A percentile compares a stretch with the other conserved stretches of the same genome.
phyloP scores from a whole-genome alignment of 2,329 filamentous ascomycete species.

The Didymella lethalis region DNA sequence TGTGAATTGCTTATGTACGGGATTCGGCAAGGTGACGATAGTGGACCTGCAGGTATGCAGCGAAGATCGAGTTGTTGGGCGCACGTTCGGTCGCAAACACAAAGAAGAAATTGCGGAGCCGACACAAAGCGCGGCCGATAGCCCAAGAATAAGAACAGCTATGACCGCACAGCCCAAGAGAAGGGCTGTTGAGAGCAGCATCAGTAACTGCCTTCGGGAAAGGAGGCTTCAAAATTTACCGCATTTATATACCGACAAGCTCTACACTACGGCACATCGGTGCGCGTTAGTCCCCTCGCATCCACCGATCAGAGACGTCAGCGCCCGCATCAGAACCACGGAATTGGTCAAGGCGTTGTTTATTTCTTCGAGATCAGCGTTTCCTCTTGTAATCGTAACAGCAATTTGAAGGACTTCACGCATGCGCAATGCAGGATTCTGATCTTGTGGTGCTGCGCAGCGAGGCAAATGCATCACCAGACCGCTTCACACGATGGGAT shows the following conservation, averaged over 20 bases:
- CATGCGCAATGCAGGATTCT: slow-evolving; percentile 40
- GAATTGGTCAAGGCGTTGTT: neutral
- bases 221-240: slow-evolving; percentile 5
- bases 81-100: slow-evolving; percentile 12
- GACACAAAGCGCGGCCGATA: slow-evolving; percentile 11
- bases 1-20: slow-evolving; percentile 2
- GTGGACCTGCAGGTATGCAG: neutral
- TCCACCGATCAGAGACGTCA: slow-evolving; percentile 18
- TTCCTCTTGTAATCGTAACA: neutral
- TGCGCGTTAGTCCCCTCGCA: slow-evolving; percentile 11
- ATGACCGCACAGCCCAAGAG: neutral
- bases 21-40: neutral
- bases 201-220: neutral
- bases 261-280: slow-evolving; percentile 14
- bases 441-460: slow-evolving; percentile 41
- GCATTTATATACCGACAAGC: slow-evolving; percentile 10
- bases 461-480: slow-evolving; percentile 40
- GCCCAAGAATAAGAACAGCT: neutral
- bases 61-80: slow-evolving; percentile 2
- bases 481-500: slow-evolving; percentile 42
- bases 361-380: slow-evolving; percentile 1
- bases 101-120: slow-evolving; percentile 9
- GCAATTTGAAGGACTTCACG: neutral
- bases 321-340: slow-evolving; percentile 2
- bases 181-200: neutral